Evolutionary conservation across 805 yeast species (phyloP), one percentile per base, ranked within the genome.

Genomic region (Lachancea kluyveri): DNA sequence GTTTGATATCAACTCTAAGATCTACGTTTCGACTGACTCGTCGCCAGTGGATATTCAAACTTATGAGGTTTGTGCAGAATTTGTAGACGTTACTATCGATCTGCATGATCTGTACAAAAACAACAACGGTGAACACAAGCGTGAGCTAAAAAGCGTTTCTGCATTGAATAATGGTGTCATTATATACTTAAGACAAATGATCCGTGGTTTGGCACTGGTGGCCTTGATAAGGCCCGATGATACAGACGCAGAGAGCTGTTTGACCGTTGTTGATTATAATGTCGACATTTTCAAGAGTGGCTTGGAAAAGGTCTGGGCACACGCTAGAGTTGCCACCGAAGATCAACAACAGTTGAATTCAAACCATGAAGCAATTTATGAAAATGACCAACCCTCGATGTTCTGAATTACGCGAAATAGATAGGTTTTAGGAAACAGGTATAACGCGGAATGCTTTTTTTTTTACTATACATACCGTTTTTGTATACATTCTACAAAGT

Each of bases 31-130:
- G 4, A 90, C 97, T 0, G 98, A 92, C 56, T 83, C 95, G 0
- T 78, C 88, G 2, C 96, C 97, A 0, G 95, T 90, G 23, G 97
- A 90, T 59, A 81, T 86, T 24, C 95, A 87, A 51, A 84, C 94
- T 0, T 92, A 92, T 54, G 96, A 92, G 55, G 94, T 90, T 2
- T 92, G 97, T 58, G 94, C 96, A 0, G 97, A 92, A 51, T 92
- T 92, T 51, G 90, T 92, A 27, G 97, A 92, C 56, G 92, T 90
- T 10, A 79, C 95, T 3, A 79, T 87, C 16, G 97, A 92, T 51
- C 62, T 92, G 42, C 88, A 85, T 46, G 82, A 81, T 30, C 55
- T 82, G 26, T 80, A 82, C 44, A 71, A 72, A 43, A 24, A 27
- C 19, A 26, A 34, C 21, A 28, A 43, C 36, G 17, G 24, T 9